phyloP scores from a whole-genome alignment of 345 rosid genomes.

The Noccaea caerulescens region DNA sequence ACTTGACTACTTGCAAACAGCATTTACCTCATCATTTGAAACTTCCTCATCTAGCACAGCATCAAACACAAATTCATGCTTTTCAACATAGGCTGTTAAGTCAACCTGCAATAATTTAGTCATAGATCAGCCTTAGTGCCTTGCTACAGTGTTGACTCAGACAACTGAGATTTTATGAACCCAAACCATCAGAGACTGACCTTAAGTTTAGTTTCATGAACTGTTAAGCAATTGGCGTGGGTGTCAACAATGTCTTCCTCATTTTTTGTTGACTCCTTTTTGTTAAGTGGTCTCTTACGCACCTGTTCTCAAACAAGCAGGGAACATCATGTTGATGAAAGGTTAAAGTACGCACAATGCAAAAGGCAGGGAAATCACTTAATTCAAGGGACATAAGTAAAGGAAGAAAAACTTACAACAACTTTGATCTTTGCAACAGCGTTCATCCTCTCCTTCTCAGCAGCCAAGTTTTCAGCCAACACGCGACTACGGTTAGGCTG shows the following conservation, averaged over 20 bases:
- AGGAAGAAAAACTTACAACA: constrained; percentile 67
- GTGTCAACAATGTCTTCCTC: constrained; percentile 96
- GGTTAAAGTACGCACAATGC: constrained; percentile 1
- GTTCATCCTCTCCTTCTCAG: constrained; percentile 78
- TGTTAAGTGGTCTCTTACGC: constrained; percentile 95
- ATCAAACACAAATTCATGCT: constrained; percentile 95
- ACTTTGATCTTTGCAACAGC: constrained; percentile 99
- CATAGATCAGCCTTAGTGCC: constrained; percentile 14
- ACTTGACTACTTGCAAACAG: constrained; percentile 5
- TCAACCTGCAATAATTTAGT: constrained; percentile 71
- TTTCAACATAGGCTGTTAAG: constrained; percentile 88
- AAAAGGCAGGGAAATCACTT: neutral
- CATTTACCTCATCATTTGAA: constrained; percentile 88
- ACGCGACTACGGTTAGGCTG: constrained; percentile 70
- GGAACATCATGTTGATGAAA: constrained; percentile 8
- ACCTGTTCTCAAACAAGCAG: constrained; percentile 59
- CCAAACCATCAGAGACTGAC: constrained; percentile 46
- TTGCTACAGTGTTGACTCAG: constrained; percentile 3
- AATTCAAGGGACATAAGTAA: neutral
- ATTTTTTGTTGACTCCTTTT: constrained; percentile 87
- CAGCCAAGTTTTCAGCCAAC: constrained; percentile 76
- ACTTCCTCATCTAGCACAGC: constrained; percentile 96
- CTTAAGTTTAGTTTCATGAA: constrained; percentile 96
- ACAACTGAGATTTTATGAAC: constrained; percentile 15
- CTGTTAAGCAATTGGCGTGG: constrained; percentile 68